Base-by-base conservation (phyloP, 1,139 yeast species). In the Zygoascus sp. region DNA sequence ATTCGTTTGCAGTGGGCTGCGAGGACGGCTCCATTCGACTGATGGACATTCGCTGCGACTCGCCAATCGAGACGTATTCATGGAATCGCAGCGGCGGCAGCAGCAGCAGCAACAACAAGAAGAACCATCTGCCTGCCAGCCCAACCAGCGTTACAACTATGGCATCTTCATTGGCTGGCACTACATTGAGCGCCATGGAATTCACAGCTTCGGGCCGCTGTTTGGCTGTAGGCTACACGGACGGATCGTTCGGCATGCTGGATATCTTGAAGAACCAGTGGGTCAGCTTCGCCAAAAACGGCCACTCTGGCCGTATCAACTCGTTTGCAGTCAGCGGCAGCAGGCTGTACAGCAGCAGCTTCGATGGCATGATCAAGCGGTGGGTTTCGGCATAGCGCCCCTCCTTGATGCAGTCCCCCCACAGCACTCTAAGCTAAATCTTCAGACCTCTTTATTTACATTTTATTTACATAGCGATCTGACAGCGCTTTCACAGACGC, bases 1-100 rank as follows among this genome's bases (percentile, higher is more conserved):
- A 77, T 49, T 62, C 69, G 2, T 54, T 68, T 28, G 66, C 72
- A 28, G 74, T 87, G 0, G 72, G 80, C 2, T 76, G 87, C 37
- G 97, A 88, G 57, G 95, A 87, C 61, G 92, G 94, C 1, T 62
- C 74, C 0, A 71, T 86, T n/a, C 73, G 86, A 47, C 64, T 87
- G 46, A 85, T 78, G 63, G 97, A 90, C 61, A 64, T 85, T 42
- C 72, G 97, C 52, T 75, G 90, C 3, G 96, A 85, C 62, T 79
- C 95, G 54, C 82, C 79, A 54, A 62, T 89, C 39, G 74, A 80
- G 5, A 62, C 41, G 3, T 42, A 35, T 13, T 13, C 22, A 10
- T 42, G 45, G 45, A 30, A n/a, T n/a, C n/a, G n/a, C n/a, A n/a
- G n/a, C n/a, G n/a, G n/a, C n/a, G n/a, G n/a, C n/a, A n/a, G n/a